phyloP scores from a whole-genome alignment of 2,329 filamentous ascomycete species.

The Claviceps sp. region DNA sequence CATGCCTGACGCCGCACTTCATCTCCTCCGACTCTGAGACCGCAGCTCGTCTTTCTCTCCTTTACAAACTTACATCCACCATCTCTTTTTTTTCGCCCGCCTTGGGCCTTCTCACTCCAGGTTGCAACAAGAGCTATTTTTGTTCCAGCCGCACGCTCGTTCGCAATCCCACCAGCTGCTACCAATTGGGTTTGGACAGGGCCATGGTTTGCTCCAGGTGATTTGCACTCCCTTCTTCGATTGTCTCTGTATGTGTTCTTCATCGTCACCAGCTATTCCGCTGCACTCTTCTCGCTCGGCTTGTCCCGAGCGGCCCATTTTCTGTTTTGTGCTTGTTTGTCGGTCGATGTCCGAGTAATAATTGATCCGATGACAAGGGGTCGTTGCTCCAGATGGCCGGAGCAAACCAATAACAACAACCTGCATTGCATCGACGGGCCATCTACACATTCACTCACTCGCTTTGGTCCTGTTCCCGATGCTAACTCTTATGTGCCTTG shows the following conservation, averaged over 20 bases:
- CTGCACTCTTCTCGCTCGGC: neutral
- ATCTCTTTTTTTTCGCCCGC: neutral
- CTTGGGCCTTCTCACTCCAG: neutral
- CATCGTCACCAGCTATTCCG: neutral
- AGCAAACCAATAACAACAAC: neutral
- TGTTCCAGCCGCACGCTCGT: slow-evolving; percentile 2
- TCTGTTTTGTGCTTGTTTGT: neutral
- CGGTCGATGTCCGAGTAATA: neutral
- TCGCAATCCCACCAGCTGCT: slow-evolving; percentile 7
- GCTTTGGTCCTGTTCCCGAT: neutral
- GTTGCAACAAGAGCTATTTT: slow-evolving; percentile 1
- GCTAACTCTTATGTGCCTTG: neutral
- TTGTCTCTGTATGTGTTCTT: slow-evolving; percentile 12
- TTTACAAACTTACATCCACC: slow-evolving; percentile 1
- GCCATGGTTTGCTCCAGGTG: slow-evolving; percentile 26
- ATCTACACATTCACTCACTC: neutral
- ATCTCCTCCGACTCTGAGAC: slow-evolving; percentile 1
- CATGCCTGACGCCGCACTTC: neutral
- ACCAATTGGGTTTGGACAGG: slow-evolving; percentile 23
- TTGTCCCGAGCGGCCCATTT: neutral
- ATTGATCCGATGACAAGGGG: neutral
- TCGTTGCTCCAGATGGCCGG: neutral
- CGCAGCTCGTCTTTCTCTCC: neutral
- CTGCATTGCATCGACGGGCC: neutral
- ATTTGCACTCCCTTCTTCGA: slow-evolving; percentile 11